phyloP scores from a whole-genome alignment of 257 asterid species.

The Nicotiana tomentosiformis region DNA sequence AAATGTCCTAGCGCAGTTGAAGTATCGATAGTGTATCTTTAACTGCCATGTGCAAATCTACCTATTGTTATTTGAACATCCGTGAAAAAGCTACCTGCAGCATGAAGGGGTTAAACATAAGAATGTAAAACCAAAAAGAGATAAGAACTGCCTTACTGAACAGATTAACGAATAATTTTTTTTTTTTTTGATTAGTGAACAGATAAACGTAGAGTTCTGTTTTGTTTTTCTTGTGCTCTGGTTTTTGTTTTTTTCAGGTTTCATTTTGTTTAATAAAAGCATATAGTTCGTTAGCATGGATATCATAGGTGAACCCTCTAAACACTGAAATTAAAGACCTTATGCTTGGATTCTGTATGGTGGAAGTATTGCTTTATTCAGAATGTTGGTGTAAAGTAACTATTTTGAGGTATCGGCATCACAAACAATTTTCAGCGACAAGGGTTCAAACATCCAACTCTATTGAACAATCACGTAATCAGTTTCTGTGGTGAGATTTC shows the following conservation, averaged over 20 bases:
- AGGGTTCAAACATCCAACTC: neutral
- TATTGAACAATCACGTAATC: neutral
- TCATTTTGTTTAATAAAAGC: slow-evolving; percentile 7
- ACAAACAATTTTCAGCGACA: neutral
- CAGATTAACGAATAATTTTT: neutral
- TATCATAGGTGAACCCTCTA: neutral
- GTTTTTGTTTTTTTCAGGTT: neutral
- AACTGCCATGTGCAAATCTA: slow-evolving; percentile 41
- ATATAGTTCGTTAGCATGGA: neutral
- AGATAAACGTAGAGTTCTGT: neutral
- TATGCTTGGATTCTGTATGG: neutral
- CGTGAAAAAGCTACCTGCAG: slow-evolving; percentile 87
- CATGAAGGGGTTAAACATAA: slow-evolving; percentile 56
- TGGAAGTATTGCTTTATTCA: neutral
- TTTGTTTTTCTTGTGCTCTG: neutral
- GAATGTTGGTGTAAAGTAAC: neutral
- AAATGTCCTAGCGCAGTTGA: slow-evolving; percentile 9
- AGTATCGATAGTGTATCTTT: slow-evolving; percentile 8
- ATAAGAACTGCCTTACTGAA: neutral
- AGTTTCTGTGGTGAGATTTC: neutral
- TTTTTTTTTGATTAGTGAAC: neutral
- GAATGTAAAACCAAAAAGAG: slow-evolving; percentile 22
- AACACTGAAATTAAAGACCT: neutral
- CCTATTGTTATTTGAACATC: slow-evolving; percentile 91
- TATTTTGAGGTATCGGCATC: neutral